A percentile compares a stretch with the other conserved stretches of the same genome.
These are phyloP conservation scores for Arachis monticola DNA, from an alignment of 331 rosid species.

Conservation along the genomic window DNA sequence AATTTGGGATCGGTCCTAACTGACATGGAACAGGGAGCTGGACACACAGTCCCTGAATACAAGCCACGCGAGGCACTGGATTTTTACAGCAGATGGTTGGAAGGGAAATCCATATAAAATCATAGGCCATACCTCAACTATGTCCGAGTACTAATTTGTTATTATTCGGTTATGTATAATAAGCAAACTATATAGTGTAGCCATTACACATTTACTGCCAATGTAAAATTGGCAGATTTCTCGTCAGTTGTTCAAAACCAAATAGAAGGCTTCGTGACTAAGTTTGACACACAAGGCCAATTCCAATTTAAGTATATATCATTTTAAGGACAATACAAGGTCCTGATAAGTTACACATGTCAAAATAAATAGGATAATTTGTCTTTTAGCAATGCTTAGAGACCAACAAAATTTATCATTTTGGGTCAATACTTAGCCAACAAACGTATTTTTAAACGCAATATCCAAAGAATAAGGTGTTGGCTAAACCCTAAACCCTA, in stretches of 20 bases:
- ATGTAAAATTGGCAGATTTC: background rate
- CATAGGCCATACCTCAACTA: background rate
- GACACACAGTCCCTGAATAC: slow-evolving; percentile 25
- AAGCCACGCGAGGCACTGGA: slow-evolving; percentile 22
- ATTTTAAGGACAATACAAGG: background rate
- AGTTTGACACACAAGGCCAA: no score
- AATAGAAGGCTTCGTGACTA: no score
- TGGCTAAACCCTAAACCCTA: no score
- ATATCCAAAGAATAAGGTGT: no score
- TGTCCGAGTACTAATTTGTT: background rate
- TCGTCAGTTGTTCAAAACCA: no score
- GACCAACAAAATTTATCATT: no score
- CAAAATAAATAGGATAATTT: no score
- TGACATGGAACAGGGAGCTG: slow-evolving; percentile 17
- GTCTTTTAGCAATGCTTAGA: no score
- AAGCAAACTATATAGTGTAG: no score
- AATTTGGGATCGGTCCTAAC: background rate
- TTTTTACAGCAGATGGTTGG: slow-evolving; percentile 21
- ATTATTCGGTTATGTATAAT: background rate
- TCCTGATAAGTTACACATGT: no score
- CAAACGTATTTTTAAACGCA: no score
- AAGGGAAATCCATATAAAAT: slow-evolving; percentile 9
- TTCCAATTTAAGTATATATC: background rate
- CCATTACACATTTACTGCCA: background rate
- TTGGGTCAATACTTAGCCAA: no score